phyloP scores from a whole-genome alignment of 106 monocot genomes.

The Chionographis japonica region DNA sequence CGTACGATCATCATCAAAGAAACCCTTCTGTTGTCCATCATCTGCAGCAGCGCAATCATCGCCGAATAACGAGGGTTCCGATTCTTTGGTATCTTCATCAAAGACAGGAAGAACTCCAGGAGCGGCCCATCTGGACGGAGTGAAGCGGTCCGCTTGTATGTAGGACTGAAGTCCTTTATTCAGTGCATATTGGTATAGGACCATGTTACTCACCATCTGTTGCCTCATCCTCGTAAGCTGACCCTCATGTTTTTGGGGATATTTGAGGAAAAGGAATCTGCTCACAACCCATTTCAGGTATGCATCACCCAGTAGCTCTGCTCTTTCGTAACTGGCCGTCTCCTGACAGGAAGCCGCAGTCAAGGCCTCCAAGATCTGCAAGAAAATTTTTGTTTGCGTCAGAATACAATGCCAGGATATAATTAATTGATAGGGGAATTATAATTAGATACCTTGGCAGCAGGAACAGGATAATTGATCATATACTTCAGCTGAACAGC shows the following conservation, averaged over 20 bases:
- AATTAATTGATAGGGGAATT: not conserved
- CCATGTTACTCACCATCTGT: constrained; percentile 99
- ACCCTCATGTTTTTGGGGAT: constrained; percentile 95
- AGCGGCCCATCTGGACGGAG: constrained; percentile 95
- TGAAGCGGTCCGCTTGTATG: constrained; percentile 92
- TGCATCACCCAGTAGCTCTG: constrained; percentile 96
- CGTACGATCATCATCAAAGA: constrained; percentile 41
- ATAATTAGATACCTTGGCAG: constrained; percentile 50
- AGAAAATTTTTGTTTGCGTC: not conserved
- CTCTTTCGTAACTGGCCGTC: constrained; percentile 93
- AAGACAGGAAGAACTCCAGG: constrained; percentile 95
- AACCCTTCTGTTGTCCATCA: constrained; percentile 6
- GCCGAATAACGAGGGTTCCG: constrained; percentile 28
- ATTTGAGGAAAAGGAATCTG: constrained; percentile 90
- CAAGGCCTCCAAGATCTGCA: constrained; percentile 94
- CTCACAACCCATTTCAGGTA: constrained; percentile 99
- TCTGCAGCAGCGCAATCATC: constrained; percentile 28
- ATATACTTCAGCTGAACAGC: constrained; percentile 76
- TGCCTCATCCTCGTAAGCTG: constrained; percentile 98
- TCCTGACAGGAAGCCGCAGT: constrained; percentile 99
- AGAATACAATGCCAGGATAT: not conserved
- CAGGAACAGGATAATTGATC: constrained; percentile 76
- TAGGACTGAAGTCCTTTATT: constrained; percentile 88
- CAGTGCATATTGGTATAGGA: constrained; percentile 83
- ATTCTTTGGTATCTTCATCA: constrained; percentile 87